Evolutionary conservation across 805 yeast species (phyloP).

Genomic region (Pichia pseudocactophila): DNA sequence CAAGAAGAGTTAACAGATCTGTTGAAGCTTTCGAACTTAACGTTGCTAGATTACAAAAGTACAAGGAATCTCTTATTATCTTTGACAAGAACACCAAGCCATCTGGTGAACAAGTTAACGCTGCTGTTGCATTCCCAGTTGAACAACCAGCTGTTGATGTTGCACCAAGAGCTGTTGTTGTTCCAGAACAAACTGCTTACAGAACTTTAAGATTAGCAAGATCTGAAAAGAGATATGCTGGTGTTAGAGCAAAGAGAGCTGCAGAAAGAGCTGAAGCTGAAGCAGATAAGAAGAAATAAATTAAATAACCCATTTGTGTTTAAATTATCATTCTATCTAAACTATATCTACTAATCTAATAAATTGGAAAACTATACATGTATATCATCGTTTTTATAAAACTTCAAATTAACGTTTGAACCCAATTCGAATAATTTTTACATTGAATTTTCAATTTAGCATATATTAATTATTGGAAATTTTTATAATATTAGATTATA

Average conservation of each 20-base stretch:
- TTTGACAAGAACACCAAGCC: constrained; percentile 83
- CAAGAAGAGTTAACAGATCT: constrained; percentile 98
- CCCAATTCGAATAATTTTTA: too few species aligned
- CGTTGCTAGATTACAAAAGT: constrained; percentile 94
- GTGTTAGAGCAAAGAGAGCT: constrained; percentile 97
- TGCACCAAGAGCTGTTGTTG: constrained; percentile 85
- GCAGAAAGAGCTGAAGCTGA: constrained; percentile 97
- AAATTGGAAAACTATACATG: not conserved
- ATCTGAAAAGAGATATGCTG: constrained; percentile 87
- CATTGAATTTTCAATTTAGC: too few species aligned
- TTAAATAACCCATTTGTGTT: constrained; percentile 2
- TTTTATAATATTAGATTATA: not conserved
- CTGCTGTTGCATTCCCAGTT: constrained; percentile 84
- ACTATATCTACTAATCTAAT: not conserved
- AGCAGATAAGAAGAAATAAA: constrained; percentile 97
- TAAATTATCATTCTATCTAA: not conserved
- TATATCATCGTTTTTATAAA: not conserved
- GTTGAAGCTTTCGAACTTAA: constrained; percentile 90
- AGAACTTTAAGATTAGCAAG: constrained; percentile 92
- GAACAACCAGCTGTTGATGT: constrained; percentile 65
- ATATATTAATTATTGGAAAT: not conserved
- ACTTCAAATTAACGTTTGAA: not conserved
- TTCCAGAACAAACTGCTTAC: constrained; percentile 67
- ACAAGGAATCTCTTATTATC: constrained; percentile 90
- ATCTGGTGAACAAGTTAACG: constrained; percentile 71